Evolutionary conservation across 106 monocot genomes (phyloP).

Genomic region (Triglochin maritima): DNA sequence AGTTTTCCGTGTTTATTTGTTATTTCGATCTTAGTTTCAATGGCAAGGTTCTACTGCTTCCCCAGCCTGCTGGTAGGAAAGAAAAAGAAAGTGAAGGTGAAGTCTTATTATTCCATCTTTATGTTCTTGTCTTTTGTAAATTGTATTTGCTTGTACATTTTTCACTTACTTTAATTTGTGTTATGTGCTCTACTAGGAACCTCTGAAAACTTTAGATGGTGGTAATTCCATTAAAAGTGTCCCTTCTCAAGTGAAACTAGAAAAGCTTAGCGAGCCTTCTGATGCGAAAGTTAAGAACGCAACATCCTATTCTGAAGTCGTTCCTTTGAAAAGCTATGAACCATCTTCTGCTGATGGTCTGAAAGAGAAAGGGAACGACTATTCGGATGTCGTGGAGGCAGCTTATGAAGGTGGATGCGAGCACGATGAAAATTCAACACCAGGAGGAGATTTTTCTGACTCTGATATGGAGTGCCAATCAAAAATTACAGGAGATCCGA

Average conservation of each 20-base stretch:
- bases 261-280: conserved; percentile 12
- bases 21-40: conserved; percentile 8
- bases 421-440: conserved; percentile 44
- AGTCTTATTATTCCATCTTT: neutral
- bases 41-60: conserved; percentile 62
- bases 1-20: neutral
- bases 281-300: conserved; percentile 15
- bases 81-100: conserved; percentile 77
- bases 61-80: conserved; percentile 32
- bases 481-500: conserved; percentile 3
- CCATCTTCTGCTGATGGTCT: neutral
- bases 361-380: conserved; percentile 13
- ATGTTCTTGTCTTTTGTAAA: neutral
- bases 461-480: conserved; percentile 39
- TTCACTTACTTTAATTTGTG: neutral
- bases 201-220: neutral
- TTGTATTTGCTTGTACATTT: neutral
- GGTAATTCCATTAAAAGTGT: conserved; percentile 11
- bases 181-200: neutral
- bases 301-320: neutral
- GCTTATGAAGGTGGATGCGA: conserved; percentile 72
- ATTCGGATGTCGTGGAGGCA: conserved; percentile 17
- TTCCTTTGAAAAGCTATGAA: neutral
- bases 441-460: conserved; percentile 55
- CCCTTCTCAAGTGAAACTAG: conserved; percentile 26